Conservation (phyloP, 441 rosid species). For the Jatropha multifida region DNA sequence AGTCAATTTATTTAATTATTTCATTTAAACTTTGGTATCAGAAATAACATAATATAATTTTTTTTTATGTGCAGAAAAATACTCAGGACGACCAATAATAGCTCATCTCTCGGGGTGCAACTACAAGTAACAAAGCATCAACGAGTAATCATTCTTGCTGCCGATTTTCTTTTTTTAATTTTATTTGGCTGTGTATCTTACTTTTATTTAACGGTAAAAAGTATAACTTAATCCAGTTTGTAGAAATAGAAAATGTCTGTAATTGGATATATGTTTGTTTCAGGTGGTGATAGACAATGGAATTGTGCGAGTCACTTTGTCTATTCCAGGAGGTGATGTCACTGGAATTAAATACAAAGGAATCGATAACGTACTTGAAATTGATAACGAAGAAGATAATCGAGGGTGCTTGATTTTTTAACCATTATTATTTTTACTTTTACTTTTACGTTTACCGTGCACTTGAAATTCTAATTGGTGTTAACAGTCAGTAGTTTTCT, state of each 20-base stretch:
- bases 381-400: slow-evolving; percentile 17
- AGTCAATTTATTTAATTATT: too few species aligned
- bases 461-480: background rate
- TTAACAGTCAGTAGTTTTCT: background rate
- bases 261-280: background rate
- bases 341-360: slow-evolving; percentile 45
- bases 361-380: slow-evolving; percentile 48
- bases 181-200: too few species aligned
- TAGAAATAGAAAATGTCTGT: background rate
- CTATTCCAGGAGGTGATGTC: slow-evolving; percentile 50
- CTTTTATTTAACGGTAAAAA: too few species aligned
- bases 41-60: background rate
- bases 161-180: too few species aligned
- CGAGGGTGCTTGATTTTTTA: slow-evolving; percentile 43
- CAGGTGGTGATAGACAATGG: slow-evolving; percentile 68
- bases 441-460: background rate
- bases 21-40: background rate
- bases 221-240: background rate
- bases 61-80: slow-evolving; percentile 17
- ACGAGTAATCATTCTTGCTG: slow-evolving; percentile 22
- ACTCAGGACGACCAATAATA: background rate
- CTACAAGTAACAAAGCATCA: background rate
- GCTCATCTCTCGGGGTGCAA: slow-evolving; percentile 21
- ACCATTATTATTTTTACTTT: background rate
- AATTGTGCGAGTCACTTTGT: slow-evolving; percentile 42